These are phyloP conservation scores for Dichotomocladium elegans DNA, from an alignment of 371 early-diverging fungal genomes.

Conservation along the genomic window DNA sequence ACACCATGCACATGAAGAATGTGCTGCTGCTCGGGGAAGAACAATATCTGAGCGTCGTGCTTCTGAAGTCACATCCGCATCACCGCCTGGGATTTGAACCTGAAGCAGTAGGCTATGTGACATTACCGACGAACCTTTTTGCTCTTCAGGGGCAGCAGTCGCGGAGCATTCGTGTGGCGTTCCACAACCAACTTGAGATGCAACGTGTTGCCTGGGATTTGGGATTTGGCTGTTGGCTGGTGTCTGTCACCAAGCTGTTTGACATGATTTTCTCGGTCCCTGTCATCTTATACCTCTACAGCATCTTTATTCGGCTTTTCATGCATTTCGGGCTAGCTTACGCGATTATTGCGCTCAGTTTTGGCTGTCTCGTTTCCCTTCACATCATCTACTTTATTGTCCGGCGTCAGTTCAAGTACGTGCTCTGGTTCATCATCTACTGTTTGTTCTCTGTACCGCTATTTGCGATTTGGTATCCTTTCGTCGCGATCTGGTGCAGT, in stretches of 20 bases:
- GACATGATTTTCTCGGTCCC: conserved; percentile 41
- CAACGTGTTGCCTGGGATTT: conserved; percentile 31
- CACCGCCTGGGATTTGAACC: conserved; percentile 47
- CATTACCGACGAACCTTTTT: conserved; percentile 32
- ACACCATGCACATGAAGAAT: conserved; percentile 45
- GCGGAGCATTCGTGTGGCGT: conserved; percentile 29
- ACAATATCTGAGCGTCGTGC: conserved; percentile 28
- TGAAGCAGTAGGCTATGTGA: conserved; percentile 41
- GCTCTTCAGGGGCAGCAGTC: conserved; percentile 35
- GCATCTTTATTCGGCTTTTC: conserved; percentile 29
- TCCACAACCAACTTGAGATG: conserved; percentile 40
- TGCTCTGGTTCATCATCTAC: conserved; percentile 41
- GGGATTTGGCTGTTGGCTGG: conserved; percentile 35
- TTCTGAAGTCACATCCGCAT: conserved; percentile 36
- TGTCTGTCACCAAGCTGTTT: conserved; percentile 30
- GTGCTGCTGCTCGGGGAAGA: conserved; percentile 45
- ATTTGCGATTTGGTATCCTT: conserved; percentile 40
- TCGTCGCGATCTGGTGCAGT: conserved; percentile 35
- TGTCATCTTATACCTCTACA: conserved; percentile 36
- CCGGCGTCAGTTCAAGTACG: conserved; percentile 39
- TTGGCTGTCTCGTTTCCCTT: conserved; percentile 24
- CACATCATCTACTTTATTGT: conserved; percentile 38
- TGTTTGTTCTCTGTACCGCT: conserved; percentile 34
- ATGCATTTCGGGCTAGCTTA: conserved; percentile 23
- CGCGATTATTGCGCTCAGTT: conserved; percentile 29